Percentiles rank a stretch among this genome's conserved stretches.
These are phyloP conservation scores for Camellia granthamiana DNA, from an alignment of 148 eudicot species.

Conservation along the genomic window DNA sequence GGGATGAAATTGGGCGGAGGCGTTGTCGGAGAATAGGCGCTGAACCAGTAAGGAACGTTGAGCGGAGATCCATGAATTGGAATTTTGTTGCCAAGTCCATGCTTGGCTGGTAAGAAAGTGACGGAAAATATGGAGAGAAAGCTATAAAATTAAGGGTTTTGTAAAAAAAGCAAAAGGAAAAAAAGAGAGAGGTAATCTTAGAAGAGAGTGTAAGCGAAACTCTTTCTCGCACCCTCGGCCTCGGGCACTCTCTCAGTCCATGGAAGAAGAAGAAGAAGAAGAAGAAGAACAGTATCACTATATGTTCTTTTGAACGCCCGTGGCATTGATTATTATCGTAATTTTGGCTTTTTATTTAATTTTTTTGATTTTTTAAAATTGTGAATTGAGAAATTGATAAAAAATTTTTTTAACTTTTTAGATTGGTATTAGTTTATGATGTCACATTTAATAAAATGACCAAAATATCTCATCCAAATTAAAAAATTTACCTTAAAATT, in stretches of 20 bases:
- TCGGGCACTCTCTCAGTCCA: background rate
- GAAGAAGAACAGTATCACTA: too few relatives aligned
- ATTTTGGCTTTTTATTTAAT: too few relatives aligned
- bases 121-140: background rate
- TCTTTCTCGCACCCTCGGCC: background rate
- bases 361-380: too few relatives aligned
- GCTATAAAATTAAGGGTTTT: background rate
- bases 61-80: conserved; percentile 40
- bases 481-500: too few relatives aligned
- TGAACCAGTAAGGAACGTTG: conserved; percentile 39
- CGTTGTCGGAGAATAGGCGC: conserved; percentile 28
- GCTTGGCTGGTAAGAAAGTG: conserved; percentile 3
- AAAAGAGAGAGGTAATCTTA: background rate
- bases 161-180: background rate
- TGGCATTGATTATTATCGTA: too few relatives aligned
- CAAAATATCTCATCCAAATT: too few relatives aligned
- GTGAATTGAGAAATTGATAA: too few relatives aligned
- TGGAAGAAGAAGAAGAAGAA: background rate
- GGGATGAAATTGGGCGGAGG: conserved; percentile 26
- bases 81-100: conserved; percentile 49
- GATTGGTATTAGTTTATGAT: too few relatives aligned
- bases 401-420: too few relatives aligned
- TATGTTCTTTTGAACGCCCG: too few relatives aligned
- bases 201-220: background rate
- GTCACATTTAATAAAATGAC: too few relatives aligned